Percentiles rank a stretch among this genome's conserved stretches.
phyloP scores from a whole-genome alignment of 202 grass and related monocot species.

The Alloteropsis angusta region DNA sequence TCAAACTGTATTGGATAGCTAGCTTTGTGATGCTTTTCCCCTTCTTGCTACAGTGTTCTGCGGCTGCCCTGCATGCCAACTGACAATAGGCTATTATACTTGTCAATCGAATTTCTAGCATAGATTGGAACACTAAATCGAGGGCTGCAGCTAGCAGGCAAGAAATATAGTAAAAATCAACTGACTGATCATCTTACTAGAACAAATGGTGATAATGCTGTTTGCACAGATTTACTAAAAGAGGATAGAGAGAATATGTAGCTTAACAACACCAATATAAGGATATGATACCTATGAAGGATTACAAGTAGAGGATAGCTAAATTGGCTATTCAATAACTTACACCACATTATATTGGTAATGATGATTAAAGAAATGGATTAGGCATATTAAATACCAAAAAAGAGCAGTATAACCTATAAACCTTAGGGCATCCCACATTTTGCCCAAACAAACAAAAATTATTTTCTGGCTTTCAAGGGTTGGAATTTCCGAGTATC shows the following conservation, averaged over 20 bases:
- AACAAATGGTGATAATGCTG: background rate
- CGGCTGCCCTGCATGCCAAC: slow-evolving; percentile 69
- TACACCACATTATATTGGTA: background rate
- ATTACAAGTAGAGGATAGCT: background rate
- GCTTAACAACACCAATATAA: background rate
- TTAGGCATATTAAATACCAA: background rate
- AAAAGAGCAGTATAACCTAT: background rate
- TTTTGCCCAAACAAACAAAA: background rate
- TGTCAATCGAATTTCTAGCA: background rate
- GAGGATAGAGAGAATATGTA: background rate
- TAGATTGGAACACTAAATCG: background rate
- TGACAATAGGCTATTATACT: slow-evolving; percentile 31
- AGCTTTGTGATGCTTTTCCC: slow-evolving; percentile 64
- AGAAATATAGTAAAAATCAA: background rate
- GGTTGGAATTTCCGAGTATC: background rate
- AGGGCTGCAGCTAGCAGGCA: no score
- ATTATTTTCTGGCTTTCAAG: background rate
- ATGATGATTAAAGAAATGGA: background rate
- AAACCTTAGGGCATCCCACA: background rate
- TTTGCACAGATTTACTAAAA: background rate
- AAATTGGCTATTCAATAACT: background rate
- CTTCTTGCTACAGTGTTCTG: slow-evolving; percentile 64
- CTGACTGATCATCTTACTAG: background rate
- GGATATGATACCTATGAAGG: background rate
- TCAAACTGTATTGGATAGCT: slow-evolving; percentile 84